phyloP scores from a whole-genome alignment of 495 filamentous ascomycete genomes.

The Penicillium salamii region DNA sequence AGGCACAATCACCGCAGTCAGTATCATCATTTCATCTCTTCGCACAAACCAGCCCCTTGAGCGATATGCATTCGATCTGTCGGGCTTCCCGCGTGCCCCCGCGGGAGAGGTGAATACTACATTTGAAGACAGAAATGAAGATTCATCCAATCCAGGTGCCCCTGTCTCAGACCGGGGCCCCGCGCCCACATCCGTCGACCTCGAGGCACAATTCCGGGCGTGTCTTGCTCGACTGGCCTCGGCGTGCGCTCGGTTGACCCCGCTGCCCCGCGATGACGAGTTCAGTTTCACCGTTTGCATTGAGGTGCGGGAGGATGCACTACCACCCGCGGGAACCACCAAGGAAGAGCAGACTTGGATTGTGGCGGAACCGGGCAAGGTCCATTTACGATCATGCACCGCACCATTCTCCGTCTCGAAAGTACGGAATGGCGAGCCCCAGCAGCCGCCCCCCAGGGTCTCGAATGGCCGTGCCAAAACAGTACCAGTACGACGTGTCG shows the following conservation, averaged over 20 bases:
- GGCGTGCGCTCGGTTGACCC: conserved; percentile 56
- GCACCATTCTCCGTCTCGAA: conserved; percentile 47
- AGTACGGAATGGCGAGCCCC: conserved; percentile 35
- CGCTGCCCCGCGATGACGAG: conserved; percentile 61
- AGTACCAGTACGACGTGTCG: conserved; percentile 52
- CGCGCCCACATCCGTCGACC: conserved; percentile 48
- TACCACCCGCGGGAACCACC: conserved; percentile 69
- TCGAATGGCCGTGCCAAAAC: conserved; percentile 49
- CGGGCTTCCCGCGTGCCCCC: conserved; percentile 65
- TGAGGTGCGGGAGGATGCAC: conserved; percentile 71
- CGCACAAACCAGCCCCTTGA: conserved; percentile 61
- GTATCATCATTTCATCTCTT: conserved; percentile 69
- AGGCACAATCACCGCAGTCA: conserved; percentile 67
- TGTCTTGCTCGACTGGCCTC: conserved; percentile 49
- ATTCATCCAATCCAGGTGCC: conserved; percentile 39
- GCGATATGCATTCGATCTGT: conserved; percentile 82
- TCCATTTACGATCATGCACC: conserved; percentile 44
- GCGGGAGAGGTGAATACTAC: conserved; percentile 47
- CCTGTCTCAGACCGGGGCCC: conserved; percentile 32
- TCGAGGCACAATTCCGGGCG: conserved; percentile 72
- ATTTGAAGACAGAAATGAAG: conserved; percentile 51
- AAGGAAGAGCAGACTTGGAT: conserved; percentile 52
- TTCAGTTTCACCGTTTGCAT: conserved; percentile 87
- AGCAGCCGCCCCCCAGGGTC: conserved; percentile 36
- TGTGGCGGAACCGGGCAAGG: conserved; percentile 50